phyloP scores from a whole-genome alignment of 1,284 basidiomycete genomes.

The Ustilago trichophora region DNA sequence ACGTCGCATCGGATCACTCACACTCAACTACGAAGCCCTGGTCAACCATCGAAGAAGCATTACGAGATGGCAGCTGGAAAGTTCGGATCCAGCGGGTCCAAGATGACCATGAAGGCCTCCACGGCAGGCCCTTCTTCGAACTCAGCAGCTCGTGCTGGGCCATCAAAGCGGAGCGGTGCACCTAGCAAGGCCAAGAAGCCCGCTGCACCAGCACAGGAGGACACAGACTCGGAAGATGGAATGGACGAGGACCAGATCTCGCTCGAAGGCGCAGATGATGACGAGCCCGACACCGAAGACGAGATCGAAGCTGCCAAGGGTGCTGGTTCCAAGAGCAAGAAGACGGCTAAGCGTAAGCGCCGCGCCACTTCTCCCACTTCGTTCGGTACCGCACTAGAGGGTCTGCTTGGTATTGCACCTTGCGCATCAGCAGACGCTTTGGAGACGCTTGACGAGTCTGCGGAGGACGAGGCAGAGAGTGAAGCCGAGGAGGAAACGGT shows the following conservation, averaged over 20 bases:
- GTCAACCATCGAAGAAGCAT: no score
- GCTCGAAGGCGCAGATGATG: slow-evolving; percentile 30
- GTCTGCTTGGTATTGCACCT: slow-evolving; percentile 48
- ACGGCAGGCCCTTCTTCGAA: slow-evolving; percentile 3
- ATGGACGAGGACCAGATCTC: slow-evolving; percentile 29
- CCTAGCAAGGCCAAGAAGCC: slow-evolving; percentile 18
- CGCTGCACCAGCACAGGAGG: slow-evolving; percentile 2
- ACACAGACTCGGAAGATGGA: slow-evolving; percentile 22
- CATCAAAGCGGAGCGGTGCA: slow-evolving; percentile 5
- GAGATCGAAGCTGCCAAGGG: slow-evolving; percentile 55
- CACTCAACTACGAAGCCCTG: no score
- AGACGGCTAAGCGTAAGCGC: slow-evolving; percentile 61
- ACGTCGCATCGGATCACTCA: no score
- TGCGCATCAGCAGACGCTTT: slow-evolving; percentile 19
- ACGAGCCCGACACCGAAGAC: slow-evolving; percentile 52
- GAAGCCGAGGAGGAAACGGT: background rate
- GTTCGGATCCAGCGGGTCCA: slow-evolving; percentile 36
- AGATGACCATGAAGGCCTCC: slow-evolving; percentile 42
- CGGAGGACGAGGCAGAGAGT: slow-evolving; percentile 8
- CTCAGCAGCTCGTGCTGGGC: slow-evolving; percentile 10
- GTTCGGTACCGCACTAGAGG: slow-evolving; percentile 58
- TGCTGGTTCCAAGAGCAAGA: slow-evolving; percentile 50
- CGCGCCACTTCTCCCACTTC: slow-evolving; percentile 60
- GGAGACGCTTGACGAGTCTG: slow-evolving; percentile 12
- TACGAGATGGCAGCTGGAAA: slow-evolving; percentile 31